phyloP scores from a whole-genome alignment of 495 filamentous ascomycete genomes.

The Neurospora sp. region DNA sequence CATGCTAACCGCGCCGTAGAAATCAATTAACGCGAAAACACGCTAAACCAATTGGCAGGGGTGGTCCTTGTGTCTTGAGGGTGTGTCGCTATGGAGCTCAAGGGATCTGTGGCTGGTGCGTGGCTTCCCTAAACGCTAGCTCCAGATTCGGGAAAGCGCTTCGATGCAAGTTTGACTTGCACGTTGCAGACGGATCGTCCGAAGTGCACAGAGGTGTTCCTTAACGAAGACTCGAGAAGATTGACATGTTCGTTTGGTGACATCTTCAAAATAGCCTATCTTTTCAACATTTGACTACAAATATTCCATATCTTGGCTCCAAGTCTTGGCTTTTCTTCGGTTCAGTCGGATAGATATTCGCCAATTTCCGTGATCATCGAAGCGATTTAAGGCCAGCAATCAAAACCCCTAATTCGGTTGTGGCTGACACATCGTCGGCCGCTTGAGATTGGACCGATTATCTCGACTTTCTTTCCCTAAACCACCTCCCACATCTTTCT shows the following conservation, averaged over 20 bases:
- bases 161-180: background rate
- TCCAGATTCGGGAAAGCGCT: too few relatives aligned
- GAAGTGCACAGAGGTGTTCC: background rate
- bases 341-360: background rate
- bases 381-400: background rate
- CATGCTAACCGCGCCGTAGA: slow-evolving; percentile 3
- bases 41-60: background rate
- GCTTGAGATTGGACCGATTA: background rate
- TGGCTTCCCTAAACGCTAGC: background rate
- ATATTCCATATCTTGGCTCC: background rate
- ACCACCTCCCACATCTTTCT: background rate
- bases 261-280: background rate
- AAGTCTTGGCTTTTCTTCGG: background rate
- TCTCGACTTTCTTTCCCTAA: background rate
- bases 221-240: background rate
- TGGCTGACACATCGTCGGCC: background rate
- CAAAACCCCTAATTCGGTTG: background rate
- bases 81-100: background rate
- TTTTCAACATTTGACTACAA: background rate
- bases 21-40: slow-evolving; percentile 20
- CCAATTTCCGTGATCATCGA: background rate
- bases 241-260: background rate
- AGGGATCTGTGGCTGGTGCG: background rate
- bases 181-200: background rate
- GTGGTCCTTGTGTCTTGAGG: background rate